Evolutionary conservation across 2,329 filamentous ascomycete genomes (phyloP).

Genomic region (Colletotrichum neosansevieriae): DNA sequence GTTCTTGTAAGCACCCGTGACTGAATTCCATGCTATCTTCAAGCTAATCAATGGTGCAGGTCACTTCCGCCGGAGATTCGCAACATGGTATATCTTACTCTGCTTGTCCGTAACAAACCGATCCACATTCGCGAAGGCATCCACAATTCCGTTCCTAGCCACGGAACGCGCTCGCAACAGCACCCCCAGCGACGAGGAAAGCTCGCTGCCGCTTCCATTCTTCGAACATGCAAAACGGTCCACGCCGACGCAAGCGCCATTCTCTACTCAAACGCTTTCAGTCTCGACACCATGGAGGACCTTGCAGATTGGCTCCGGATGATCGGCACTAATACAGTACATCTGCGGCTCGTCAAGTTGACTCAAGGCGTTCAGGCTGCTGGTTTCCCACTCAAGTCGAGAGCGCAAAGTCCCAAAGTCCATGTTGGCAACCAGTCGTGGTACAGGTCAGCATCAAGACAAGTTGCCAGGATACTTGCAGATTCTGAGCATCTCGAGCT

Average conservation of each 20-base stretch:
- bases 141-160: background rate
- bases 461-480: background rate
- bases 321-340: background rate
- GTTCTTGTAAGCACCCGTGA: too few relatives aligned
- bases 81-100: background rate
- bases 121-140: background rate
- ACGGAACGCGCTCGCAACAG: background rate
- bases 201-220: background rate
- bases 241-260: slow-evolving; percentile 5
- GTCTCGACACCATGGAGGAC: slow-evolving; percentile 6
- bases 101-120: background rate
- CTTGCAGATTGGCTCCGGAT: background rate
- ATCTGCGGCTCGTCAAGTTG: background rate
- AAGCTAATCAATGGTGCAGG: background rate
- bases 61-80: background rate
- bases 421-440: background rate
- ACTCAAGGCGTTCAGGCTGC: background rate
- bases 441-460: background rate
- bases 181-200: background rate
- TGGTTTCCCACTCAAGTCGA: background rate
- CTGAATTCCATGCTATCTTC: too few relatives aligned
- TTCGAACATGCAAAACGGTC: slow-evolving; percentile 6
- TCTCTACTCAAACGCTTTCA: slow-evolving; percentile 13
- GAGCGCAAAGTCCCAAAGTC: background rate
- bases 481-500: background rate